Conservation (phyloP, 1,139 yeast species). For the Yamadazyma friedrichii region DNA sequence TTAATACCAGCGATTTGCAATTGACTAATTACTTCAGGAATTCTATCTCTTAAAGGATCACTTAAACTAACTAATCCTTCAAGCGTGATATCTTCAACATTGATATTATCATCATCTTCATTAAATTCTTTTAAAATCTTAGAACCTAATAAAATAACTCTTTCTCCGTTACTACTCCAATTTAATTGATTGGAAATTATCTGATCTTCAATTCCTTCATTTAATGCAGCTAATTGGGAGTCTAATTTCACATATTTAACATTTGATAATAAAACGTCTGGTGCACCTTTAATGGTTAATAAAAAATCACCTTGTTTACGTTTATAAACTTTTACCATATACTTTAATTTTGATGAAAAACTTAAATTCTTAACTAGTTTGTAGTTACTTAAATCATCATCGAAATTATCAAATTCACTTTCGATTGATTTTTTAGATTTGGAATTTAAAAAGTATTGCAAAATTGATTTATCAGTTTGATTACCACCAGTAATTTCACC, state of each 20-base stretch:
- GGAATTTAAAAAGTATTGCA: conserved; percentile 30
- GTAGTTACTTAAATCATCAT: conserved; percentile 4
- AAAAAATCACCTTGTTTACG: conserved; percentile 18
- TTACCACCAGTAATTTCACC: conserved; percentile 31
- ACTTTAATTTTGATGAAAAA: conserved; percentile 50
- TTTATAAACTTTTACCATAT: conserved; percentile 38
- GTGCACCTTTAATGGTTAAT: conserved; percentile 49
- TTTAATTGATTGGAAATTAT: conserved; percentile 28
- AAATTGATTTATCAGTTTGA: conserved; percentile 50
- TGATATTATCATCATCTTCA: conserved; percentile 12
- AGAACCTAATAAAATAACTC: conserved; percentile 44
- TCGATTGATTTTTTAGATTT: too few species aligned
- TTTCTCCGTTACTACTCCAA: conserved; percentile 44
- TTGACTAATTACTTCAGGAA: conserved; percentile 34
- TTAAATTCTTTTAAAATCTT: conserved; percentile 17
- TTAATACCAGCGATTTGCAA: conserved; percentile 50
- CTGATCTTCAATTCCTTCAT: conserved; percentile 15
- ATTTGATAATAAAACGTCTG: conserved; percentile 41
- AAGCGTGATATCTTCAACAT: conserved; percentile 23
- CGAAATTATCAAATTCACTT: conserved; percentile 9
- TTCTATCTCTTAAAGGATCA: conserved; percentile 51
- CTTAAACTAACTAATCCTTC: conserved; percentile 49
- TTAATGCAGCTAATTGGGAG: not conserved
- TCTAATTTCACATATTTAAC: conserved; percentile 20
- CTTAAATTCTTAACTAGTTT: conserved; percentile 28